Conservation (phyloP, 116 monocot species). For the Cymodocea nodosa region DNA sequence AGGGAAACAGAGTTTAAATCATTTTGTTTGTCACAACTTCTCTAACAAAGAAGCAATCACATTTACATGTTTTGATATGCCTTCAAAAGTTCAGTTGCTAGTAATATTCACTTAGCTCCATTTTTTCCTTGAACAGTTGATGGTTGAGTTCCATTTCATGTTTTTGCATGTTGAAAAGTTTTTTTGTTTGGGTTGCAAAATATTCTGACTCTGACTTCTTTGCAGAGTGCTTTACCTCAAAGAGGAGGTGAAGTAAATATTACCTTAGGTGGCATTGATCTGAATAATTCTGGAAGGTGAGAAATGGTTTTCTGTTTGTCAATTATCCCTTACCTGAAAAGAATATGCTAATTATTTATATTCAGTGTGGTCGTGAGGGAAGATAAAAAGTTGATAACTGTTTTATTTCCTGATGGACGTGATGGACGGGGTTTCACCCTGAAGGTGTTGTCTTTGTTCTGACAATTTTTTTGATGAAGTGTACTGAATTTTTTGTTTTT, state of each 20-base stretch:
- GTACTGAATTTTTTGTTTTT: no score
- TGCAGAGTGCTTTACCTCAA: constrained; percentile 79
- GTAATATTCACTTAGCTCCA: not conserved
- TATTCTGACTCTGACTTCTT: constrained; percentile 2
- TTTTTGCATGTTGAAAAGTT: not conserved
- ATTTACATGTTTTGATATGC: no score
- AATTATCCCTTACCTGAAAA: not conserved
- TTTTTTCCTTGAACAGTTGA: not conserved
- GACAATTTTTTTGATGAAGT: not conserved
- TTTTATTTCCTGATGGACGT: constrained; percentile 95
- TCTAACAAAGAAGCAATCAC: no score
- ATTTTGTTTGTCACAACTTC: no score
- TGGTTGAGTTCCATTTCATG: no score
- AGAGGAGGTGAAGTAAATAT: constrained; percentile 95
- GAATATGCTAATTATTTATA: not conserved
- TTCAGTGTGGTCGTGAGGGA: constrained; percentile 94
- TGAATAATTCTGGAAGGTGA: constrained; percentile 98
- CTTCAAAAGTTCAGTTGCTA: no score
- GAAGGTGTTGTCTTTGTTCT: constrained; percentile 36
- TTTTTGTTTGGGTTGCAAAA: not conserved
- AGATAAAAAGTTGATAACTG: constrained; percentile 91
- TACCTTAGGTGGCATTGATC: constrained; percentile 91
- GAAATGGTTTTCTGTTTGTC: not conserved
- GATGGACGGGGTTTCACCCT: constrained; percentile 98
- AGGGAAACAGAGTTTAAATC: no score